Base-by-base conservation (phyloP, 2,329 filamentous ascomycete genomes). In the Metarhizium sp. region DNA sequence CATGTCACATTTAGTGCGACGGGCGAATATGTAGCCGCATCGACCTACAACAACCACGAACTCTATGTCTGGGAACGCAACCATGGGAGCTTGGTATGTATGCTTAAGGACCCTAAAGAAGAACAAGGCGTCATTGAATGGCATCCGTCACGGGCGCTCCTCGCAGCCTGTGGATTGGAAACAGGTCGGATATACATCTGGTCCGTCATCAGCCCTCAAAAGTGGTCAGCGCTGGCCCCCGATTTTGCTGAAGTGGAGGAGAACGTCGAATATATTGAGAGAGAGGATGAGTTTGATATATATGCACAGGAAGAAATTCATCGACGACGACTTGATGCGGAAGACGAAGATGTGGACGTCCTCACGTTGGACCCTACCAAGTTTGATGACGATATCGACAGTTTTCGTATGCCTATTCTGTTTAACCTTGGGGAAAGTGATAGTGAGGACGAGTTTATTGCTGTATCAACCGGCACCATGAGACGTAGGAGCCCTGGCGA, bases 161-260 rank as follows among this genome's bases (percentile, higher is more conserved):
- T 99, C 38, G 92, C 90, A 3, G 94, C 92, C 16, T 95, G 92
- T 60, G 92, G 94, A 3, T 78, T 97, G 5, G 95, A 99, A 71
- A 92, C 89, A 0, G 94, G 94, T 6, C 84, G 89, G 54, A 90
- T 99, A 66, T 96, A 95, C 73, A 88, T 96, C 38, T 99, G 94
- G 94, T 92, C 90, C 5, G 94, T 96, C 55, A 85, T 92, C 45
- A 94, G 90, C 54, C 92, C 94, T 10, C 95, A 99, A 67, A 88
- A 94, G 64, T 99, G 94, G 95, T 96, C 92, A 16, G 92, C 94
- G 2, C 79, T 99, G 34, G 95, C 95, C 6, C 94, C 94, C 0
- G 95, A 99, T 71, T 99, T 99, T 70, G 88, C 86, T 45, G 94
- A 99, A 71, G 91, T 99, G 14, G 94, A 99, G 71, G 94, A 99